Conservation (phyloP, 2,329 filamentous ascomycete genomes). For the Colletotrichum sp. region DNA sequence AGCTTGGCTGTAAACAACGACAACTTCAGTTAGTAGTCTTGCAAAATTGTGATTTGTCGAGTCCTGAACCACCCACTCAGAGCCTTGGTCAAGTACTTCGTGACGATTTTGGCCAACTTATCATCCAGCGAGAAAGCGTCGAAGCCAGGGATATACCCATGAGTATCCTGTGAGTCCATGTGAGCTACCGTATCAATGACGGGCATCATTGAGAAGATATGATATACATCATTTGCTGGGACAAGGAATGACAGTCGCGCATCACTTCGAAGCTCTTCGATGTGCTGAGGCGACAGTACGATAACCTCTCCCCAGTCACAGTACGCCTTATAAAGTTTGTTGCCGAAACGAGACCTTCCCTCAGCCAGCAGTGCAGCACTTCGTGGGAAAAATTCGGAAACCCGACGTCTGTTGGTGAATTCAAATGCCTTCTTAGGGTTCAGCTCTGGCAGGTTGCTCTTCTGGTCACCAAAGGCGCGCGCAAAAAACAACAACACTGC, state of each 20-base stretch:
- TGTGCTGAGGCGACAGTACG: neutral
- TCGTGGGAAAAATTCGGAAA: neutral
- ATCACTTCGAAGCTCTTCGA: neutral
- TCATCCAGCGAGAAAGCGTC: neutral
- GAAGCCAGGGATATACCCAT: neutral
- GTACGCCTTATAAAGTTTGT: neutral
- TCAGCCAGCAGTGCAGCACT: neutral
- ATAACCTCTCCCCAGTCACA: neutral
- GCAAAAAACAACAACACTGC: neutral
- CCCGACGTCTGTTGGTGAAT: neutral
- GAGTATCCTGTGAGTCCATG: neutral
- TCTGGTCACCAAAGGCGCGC: neutral
- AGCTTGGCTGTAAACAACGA: neutral
- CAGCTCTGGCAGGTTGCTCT: neutral
- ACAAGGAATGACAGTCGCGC: neutral
- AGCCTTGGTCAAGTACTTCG: neutral
- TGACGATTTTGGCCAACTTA: neutral
- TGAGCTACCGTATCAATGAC: neutral
- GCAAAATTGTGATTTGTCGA: neutral
- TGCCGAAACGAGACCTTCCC: neutral
- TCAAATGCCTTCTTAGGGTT: neutral
- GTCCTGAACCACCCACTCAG: neutral
- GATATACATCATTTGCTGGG: neutral
- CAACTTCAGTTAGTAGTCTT: neutral
- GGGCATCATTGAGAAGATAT: neutral